phyloP scores from a whole-genome alignment of 352 stramenopile genomes.

The Plasmopara halstedii region DNA sequence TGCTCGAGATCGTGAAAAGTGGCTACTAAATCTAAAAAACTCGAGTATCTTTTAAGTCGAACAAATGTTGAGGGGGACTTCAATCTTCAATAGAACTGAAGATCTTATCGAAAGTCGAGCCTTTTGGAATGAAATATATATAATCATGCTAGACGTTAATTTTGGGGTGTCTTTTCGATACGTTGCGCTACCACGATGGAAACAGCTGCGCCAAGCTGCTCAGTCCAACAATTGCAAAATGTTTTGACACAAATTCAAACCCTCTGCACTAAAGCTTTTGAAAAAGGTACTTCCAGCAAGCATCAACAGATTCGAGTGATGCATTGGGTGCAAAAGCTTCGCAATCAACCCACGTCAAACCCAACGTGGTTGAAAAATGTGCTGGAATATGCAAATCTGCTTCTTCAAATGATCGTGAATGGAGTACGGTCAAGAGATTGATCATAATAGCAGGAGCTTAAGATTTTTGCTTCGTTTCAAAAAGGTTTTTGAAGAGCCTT shows the following conservation, averaged over 20 bases:
- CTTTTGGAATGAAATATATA: too few relatives aligned
- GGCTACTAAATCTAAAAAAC: slow-evolving; percentile 2
- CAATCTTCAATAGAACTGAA: too few relatives aligned
- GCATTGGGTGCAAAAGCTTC: slow-evolving; percentile 53
- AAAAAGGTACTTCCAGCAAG: slow-evolving; percentile 17
- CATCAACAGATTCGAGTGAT: slow-evolving; percentile 55
- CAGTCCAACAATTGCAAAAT: slow-evolving; percentile 23
- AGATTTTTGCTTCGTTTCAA: not conserved
- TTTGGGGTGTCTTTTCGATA: too few relatives aligned
- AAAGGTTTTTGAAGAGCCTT: slow-evolving; percentile 46
- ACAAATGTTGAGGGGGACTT: too few relatives aligned
- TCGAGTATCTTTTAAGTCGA: not conserved
- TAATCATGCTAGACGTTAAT: too few relatives aligned
- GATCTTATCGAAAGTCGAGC: too few relatives aligned
- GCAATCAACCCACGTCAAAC: slow-evolving; percentile 45
- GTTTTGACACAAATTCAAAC: slow-evolving; percentile 35
- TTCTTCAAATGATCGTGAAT: slow-evolving; percentile 49
- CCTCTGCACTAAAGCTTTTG: slow-evolving; percentile 15
- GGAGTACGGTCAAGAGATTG: slow-evolving; percentile 22
- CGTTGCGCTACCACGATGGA: slow-evolving; percentile 2
- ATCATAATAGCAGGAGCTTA: not conserved
- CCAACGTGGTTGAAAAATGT: slow-evolving; percentile 54
- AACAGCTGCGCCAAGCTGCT: slow-evolving; percentile 5
- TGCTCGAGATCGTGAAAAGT: slow-evolving; percentile 41
- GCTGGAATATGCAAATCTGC: slow-evolving; percentile 27